A percentile compares a stretch with the other conserved stretches of the same genome.
Conservation (phyloP, 2,329 filamentous ascomycete genomes). For the Westerdykella sp. region DNA sequence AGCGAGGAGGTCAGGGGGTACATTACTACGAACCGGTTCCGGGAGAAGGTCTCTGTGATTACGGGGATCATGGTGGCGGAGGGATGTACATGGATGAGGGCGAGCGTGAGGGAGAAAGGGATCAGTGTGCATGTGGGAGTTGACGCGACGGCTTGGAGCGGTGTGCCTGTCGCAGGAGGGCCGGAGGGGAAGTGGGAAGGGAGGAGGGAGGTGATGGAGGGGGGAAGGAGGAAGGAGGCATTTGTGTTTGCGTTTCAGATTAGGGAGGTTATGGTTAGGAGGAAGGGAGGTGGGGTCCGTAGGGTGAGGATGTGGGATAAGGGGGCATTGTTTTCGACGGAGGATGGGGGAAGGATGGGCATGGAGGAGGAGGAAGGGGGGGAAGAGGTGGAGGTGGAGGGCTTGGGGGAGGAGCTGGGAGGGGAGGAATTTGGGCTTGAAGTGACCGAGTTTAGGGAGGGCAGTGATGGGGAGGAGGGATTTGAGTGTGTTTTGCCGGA, state of each 20-base stretch:
- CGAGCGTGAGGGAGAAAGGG: constrained; percentile 1
- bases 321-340: background rate
- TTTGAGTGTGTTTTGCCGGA: background rate
- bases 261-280: constrained; percentile 5
- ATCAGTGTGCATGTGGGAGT: constrained; percentile 3
- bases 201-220: background rate
- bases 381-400: background rate
- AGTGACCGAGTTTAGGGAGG: background rate
- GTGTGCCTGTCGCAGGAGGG: constrained; percentile 6
- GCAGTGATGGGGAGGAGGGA: background rate
- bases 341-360: background rate
- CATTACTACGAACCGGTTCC: constrained; percentile 1
- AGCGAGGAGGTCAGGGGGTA: constrained; percentile 2
- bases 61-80: constrained; percentile 8
- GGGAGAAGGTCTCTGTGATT: constrained; percentile 6
- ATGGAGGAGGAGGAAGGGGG: background rate
- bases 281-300: constrained; percentile 4
- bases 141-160: constrained; percentile 5
- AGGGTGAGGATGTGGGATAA: constrained; percentile 1
- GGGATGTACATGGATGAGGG: background rate
- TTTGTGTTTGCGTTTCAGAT: constrained; percentile 10
- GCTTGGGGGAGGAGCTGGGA: background rate
- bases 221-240: constrained; percentile 1
- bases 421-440: background rate
- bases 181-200: constrained; percentile 5